Conservation (phyloP, 2,329 filamentous ascomycete genomes). For the Epichloe typhina region DNA sequence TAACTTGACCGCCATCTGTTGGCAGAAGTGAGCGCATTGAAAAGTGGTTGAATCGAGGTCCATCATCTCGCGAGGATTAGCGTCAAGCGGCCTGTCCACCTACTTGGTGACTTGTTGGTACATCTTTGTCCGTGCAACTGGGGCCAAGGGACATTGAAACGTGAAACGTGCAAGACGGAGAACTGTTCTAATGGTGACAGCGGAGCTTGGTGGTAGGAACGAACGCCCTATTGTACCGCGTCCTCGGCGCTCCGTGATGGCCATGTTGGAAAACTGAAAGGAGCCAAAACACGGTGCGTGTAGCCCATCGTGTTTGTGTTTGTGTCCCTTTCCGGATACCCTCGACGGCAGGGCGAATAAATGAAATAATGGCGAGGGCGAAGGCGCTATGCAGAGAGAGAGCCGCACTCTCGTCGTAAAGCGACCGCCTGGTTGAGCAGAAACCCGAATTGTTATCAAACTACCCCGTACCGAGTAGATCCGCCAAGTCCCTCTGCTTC, state of each 20-base stretch:
- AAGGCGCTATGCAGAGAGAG: not conserved
- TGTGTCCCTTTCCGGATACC: not conserved
- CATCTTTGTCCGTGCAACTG: not conserved
- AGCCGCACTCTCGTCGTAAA: not conserved
- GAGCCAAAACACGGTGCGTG: too few species aligned
- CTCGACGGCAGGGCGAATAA: not conserved
- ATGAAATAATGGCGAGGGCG: not conserved
- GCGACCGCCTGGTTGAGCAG: not conserved
- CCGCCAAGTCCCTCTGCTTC: not conserved
- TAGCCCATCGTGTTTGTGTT: too few species aligned
- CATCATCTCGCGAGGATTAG: not conserved
- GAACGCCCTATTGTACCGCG: not conserved
- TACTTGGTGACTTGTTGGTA: too few species aligned
- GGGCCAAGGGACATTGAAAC: not conserved
- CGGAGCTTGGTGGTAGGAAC: slow-evolving; percentile 2
- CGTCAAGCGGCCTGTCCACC: not conserved
- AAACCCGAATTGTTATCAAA: not conserved
- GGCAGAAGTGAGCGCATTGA: too few species aligned
- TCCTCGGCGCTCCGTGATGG: not conserved
- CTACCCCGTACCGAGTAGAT: not conserved
- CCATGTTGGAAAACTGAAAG: not conserved
- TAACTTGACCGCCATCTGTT: too few species aligned
- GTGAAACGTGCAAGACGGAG: not conserved
- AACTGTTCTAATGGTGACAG: not conserved
- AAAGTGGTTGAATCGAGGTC: too few species aligned